Conservation (phyloP, 768 basidiomycete genomes). For the Chalciporus piperatus region DNA sequence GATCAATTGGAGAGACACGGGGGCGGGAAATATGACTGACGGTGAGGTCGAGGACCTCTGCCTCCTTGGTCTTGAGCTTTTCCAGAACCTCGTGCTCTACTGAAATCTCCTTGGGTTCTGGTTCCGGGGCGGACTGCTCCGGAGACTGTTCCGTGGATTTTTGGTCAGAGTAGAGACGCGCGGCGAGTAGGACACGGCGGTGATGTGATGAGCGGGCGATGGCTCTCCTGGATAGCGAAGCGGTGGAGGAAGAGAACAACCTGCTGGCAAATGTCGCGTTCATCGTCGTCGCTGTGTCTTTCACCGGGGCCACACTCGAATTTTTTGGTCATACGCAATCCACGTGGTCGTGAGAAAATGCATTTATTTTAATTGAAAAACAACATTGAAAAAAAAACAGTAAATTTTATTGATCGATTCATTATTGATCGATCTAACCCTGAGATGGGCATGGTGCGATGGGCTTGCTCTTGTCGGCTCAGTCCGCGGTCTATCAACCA, state of each 20-base stretch:
- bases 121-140: constrained; percentile 16
- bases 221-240: constrained; percentile 50
- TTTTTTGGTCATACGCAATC: constrained; percentile 5
- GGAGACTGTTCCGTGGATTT: constrained; percentile 34
- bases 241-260: constrained; percentile 57
- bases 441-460: background rate
- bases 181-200: constrained; percentile 18
- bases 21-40: constrained; percentile 43
- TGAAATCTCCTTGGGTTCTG: constrained; percentile 25
- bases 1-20: constrained; percentile 5
- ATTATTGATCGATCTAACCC: background rate
- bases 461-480: background rate
- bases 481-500: constrained; percentile 3
- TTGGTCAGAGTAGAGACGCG: constrained; percentile 61
- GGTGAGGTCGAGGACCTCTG: constrained; percentile 78
- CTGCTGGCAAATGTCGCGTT: constrained; percentile 50
- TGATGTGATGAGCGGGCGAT: constrained; percentile 38
- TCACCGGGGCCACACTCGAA: background rate
- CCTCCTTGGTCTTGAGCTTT: constrained; percentile 79
- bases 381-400: too few relatives aligned
- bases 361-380: background rate
- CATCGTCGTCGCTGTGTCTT: constrained; percentile 36
- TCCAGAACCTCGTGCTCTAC: constrained; percentile 36
- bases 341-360: constrained; percentile 20
- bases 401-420: background rate